Evolutionary conservation across 2,329 filamentous ascomycete genomes (phyloP), one percentile per base, ranked within the genome.

Genomic region (Ophiostoma sp.): DNA sequence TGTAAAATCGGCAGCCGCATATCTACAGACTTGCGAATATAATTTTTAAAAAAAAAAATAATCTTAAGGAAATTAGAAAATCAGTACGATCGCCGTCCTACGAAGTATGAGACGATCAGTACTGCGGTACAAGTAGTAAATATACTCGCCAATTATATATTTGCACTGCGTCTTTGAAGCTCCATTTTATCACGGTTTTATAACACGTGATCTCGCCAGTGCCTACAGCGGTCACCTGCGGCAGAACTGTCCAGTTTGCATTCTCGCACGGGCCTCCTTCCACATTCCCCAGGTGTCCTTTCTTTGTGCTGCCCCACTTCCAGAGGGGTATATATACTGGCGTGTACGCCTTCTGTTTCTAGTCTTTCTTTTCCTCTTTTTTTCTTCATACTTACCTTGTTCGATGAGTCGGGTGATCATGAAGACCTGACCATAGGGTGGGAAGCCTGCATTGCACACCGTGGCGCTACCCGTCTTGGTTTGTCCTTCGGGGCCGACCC

Each of bases 381-480:
- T 44, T 73, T 73, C 72, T 74, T 74, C 73, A 74, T 74, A 74
- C 73, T 74, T 74, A 74, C 73, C 73, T 74, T 74, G 73, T 74
- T 74, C 73, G 73, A 74, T 74, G 72, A 73, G 73, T 73, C 73
- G 73, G 73, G 73, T 74, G 73, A 73, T 74, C 73, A 74, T 65
- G 71, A 74, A 74, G 67, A 74, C 73, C 73, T 74, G 73, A 67
- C 73, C 73, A 74, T 74, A 74, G 73, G 72, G 72, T 74, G 73
- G 72, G 73, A 74, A 74, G 72, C 73, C 73, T 74, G 73, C 73
- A 74, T 74, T 74, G 73, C 73, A 74, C 72, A 73, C 71, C 73
- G 73, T 73, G 73, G 73, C 69, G 73, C 72, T 74, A 73, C 73
- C 72, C 71, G 71, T 73, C 72, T 74, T 74, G 73, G 72, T 74